Evolutionary conservation across 1,284 basidiomycete genomes (phyloP), one percentile per base, ranked within the genome.

Genomic region (Boletus nobilissimus): DNA sequence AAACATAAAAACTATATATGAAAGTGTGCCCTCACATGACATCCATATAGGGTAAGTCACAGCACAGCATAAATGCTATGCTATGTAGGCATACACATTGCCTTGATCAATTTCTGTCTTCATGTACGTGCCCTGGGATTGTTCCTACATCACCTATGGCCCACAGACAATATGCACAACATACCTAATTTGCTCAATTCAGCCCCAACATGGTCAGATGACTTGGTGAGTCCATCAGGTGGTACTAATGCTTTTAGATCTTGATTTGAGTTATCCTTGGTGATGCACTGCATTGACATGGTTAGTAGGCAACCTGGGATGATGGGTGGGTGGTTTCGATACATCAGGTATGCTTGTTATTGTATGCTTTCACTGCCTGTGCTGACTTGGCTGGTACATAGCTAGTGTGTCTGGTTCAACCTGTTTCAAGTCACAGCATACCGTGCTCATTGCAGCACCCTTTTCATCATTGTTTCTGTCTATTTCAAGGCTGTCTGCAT

Each of bases 91-190:
- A 19, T 19, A 46, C 43, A 46, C 43, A 11, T 19, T 46, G 43
- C 43, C 19, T 43, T 89, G 54, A 51, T 51, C 18, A 22, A 51
- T 22, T 51, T 10, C 48, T 22, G 48, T 9, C 48, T 51, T 51
- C 10, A 22, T 22, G 24, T 51, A 24, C 10, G 24, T 51, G 24
- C 24, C 48, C 5, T 22, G 24, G 48, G 3, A 26, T 22, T 11
- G 24, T 10, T 26, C 24, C 48, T 22, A 18, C 26, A 51, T 51
- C 54, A 57, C n/a, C 54, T 57, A 57, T 57, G 29, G 54, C 13
- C 54, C 5, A 57, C n/a, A n/a, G 29, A n/a, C 54, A 57, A n/a
- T 9, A n/a, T 57, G 13, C 14, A 3, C 13, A 18, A 18, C 4
- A 4, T 3, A 11, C 18, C n/a, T 57, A 13, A 57, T 57, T n/a